phyloP scores from a whole-genome alignment of 139 green algal species.

The Coccomyxa sp. region DNA sequence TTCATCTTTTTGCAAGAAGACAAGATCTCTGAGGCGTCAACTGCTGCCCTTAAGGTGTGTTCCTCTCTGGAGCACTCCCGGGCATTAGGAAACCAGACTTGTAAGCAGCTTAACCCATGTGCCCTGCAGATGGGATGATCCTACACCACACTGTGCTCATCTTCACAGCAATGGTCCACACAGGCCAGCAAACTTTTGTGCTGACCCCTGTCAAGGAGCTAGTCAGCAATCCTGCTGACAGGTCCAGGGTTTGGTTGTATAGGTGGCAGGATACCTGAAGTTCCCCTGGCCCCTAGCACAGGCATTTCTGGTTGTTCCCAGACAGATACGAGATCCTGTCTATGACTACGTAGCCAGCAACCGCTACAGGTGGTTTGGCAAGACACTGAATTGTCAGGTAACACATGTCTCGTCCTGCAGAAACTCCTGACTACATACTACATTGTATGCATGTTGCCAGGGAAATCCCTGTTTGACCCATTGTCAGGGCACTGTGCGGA shows the following conservation, averaged over 20 bases:
- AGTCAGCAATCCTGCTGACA: too few relatives aligned
- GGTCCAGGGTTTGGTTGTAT: too few relatives aligned
- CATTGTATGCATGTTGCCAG: not conserved
- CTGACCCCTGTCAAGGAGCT: too few relatives aligned
- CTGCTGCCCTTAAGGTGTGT: not conserved
- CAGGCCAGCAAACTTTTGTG: too few relatives aligned
- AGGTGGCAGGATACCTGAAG: not conserved
- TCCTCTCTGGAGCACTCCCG: not conserved
- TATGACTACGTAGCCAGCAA: not conserved
- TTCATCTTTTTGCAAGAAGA: not conserved
- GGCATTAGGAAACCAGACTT: not conserved
- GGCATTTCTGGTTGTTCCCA: not conserved
- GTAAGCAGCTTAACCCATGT: not conserved
- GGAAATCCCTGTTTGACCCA: not conserved
- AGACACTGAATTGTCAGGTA: not conserved
- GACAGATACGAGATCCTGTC: not conserved
- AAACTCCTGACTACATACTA: too few relatives aligned
- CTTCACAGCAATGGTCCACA: too few relatives aligned
- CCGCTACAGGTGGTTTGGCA: not conserved
- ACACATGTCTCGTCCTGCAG: not conserved
- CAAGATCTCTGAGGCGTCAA: not conserved
- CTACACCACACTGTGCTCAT: too few relatives aligned
- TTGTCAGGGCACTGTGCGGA: not conserved
- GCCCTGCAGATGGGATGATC: not conserved
- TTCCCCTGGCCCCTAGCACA: not conserved